Percentiles rank a stretch among this genome's conserved stretches.
Evolutionary conservation across 2,329 filamentous ascomycete genomes (phyloP).

Genomic region (Penicillium sp.): DNA sequence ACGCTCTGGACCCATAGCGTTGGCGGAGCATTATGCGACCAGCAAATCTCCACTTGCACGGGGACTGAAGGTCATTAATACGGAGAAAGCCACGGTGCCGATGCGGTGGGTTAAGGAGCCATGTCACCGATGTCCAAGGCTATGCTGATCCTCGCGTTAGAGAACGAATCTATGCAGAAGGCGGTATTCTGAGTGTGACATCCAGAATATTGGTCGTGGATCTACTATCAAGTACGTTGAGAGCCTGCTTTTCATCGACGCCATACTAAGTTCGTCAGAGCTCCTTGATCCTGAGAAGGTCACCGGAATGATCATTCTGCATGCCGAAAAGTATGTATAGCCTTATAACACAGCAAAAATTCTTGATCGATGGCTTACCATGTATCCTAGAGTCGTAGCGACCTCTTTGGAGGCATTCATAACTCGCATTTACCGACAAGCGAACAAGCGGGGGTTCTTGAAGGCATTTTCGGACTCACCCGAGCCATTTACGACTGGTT

Average conservation of each 20-base stretch:
- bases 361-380: conserved; percentile 17
- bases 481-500: conserved; percentile 85
- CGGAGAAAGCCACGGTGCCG: conserved; percentile 84
- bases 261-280: conserved; percentile 34
- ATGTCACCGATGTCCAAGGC: neutral
- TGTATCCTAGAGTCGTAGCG: conserved; percentile 64
- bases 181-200: conserved; percentile 94
- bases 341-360: neutral
- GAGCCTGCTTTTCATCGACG: neutral
- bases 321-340: conserved; percentile 68
- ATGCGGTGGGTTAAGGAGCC: conserved; percentile 52
- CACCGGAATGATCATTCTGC: conserved; percentile 83
- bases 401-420: conserved; percentile 96
- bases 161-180: conserved; percentile 87
- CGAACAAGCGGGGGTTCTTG: conserved; percentile 89
- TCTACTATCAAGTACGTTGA: conserved; percentile 68
- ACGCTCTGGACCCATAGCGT: conserved; percentile 50
- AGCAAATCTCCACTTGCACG: conserved; percentile 80
- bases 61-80: conserved; percentile 90
- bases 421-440: conserved; percentile 86
- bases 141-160: conserved; percentile 46
- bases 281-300: conserved; percentile 81
- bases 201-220: conserved; percentile 95
- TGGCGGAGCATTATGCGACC: conserved; percentile 93
- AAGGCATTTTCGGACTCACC: conserved; percentile 96